Conservation (phyloP, 805 yeast genomes). For the Candida arabinofermentans region DNA sequence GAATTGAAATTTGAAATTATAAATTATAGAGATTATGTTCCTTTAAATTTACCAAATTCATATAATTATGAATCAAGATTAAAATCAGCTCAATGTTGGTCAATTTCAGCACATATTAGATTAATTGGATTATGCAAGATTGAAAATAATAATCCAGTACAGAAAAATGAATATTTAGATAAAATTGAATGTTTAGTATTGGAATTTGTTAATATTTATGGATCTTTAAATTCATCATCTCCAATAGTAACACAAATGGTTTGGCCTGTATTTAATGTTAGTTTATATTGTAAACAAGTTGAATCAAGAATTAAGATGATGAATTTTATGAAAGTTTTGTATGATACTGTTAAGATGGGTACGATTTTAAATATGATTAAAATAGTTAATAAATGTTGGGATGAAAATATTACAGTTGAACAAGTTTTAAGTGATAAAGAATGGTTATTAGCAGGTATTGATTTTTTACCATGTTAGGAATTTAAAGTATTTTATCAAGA, state of each 20-base stretch:
- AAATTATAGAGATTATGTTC: slow-evolving; percentile 46
- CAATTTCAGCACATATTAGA: slow-evolving; percentile 35
- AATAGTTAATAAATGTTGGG: slow-evolving; percentile 45
- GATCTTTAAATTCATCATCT: slow-evolving; percentile 40
- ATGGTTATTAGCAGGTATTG: slow-evolving; percentile 50
- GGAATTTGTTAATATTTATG: slow-evolving; percentile 47
- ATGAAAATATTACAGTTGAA: slow-evolving; percentile 38
- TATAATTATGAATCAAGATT: slow-evolving; percentile 37
- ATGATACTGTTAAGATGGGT: slow-evolving; percentile 51
- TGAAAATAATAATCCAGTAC: not conserved
- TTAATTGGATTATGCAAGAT: slow-evolving; percentile 22
- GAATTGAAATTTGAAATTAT: slow-evolving; percentile 34
- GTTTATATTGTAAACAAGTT: slow-evolving; percentile 37
- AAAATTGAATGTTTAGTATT: slow-evolving; percentile 31
- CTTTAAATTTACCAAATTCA: slow-evolving; percentile 21
- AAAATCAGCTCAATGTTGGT: slow-evolving; percentile 57
- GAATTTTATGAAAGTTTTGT: slow-evolving; percentile 38
- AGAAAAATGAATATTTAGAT: slow-evolving; percentile 16
- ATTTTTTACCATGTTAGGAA: slow-evolving; percentile 42
- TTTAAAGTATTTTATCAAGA: no score
- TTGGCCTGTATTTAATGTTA: slow-evolving; percentile 55
- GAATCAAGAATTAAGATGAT: slow-evolving; percentile 31
- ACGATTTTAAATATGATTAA: slow-evolving; percentile 41
- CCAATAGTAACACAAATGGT: slow-evolving; percentile 59
- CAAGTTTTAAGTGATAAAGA: slow-evolving; percentile 38